Evolutionary conservation across 768 basidiomycete species (phyloP).

Genomic region (Mycena alexandri): DNA sequence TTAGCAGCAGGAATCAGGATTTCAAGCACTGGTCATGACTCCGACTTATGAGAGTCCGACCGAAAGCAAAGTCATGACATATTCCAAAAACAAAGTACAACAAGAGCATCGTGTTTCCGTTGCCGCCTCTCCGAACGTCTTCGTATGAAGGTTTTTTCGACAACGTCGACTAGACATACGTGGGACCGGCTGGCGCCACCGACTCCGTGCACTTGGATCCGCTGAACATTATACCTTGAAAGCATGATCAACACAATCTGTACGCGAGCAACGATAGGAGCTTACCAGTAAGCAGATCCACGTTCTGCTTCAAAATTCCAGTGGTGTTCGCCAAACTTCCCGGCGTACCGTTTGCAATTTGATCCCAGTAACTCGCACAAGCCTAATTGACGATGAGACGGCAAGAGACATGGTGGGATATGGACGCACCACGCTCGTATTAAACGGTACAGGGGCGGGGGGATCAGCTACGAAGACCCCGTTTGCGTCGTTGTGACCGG

Average conservation of each 20-base stretch:
- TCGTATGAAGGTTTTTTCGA: too few species aligned
- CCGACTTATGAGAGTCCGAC: too few species aligned
- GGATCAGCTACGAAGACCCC: constrained; percentile 27
- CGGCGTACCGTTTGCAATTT: background rate
- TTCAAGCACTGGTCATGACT: too few species aligned
- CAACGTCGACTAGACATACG: too few species aligned
- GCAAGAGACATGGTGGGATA: background rate
- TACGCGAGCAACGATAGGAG: background rate
- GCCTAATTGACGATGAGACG: constrained; percentile 4
- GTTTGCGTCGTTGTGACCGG: constrained; percentile 29
- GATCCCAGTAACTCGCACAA: constrained; percentile 17
- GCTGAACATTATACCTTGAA: constrained; percentile 8
- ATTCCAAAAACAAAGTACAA: too few species aligned
- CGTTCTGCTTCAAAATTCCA: constrained; percentile 17
- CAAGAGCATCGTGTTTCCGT: too few species aligned
- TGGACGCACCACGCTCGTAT: constrained; percentile 18
- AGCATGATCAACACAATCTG: constrained; percentile 1
- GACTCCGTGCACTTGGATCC: constrained; percentile 8
- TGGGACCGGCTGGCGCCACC: constrained; percentile 2
- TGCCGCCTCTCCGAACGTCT: too few species aligned
- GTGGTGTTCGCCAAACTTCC: constrained; percentile 5
- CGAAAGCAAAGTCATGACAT: too few species aligned
- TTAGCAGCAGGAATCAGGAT: too few species aligned
- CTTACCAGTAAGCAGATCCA: constrained; percentile 17
- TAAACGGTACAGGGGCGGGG: constrained; percentile 29